Percentiles rank a stretch among this genome's conserved stretches.
Evolutionary conservation across 83 land plant genomes (phyloP).

Genomic region (Larix sibirica): DNA sequence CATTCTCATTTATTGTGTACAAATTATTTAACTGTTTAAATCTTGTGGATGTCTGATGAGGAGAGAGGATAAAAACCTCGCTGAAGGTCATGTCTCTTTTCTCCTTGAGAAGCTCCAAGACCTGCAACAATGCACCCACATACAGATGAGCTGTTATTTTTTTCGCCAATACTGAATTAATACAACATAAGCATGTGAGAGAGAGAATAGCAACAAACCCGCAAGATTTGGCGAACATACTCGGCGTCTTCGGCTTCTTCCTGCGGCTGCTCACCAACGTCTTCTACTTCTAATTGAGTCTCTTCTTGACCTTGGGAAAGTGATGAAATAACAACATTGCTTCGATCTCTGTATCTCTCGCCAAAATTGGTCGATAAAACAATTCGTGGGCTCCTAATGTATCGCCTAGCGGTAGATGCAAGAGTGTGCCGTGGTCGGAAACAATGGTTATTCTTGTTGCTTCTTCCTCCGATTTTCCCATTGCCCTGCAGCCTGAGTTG

Average conservation of each 20-base stretch:
- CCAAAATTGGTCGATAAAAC: too few species aligned
- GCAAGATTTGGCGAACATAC: slow-evolving; percentile 30
- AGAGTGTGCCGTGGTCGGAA: too few species aligned
- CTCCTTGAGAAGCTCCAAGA: slow-evolving; percentile 73
- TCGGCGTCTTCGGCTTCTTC: slow-evolving; percentile 30
- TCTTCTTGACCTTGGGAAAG: slow-evolving; percentile 11
- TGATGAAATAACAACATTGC: slow-evolving; percentile 1
- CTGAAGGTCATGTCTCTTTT: slow-evolving; percentile 86
- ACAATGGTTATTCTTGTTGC: too few species aligned
- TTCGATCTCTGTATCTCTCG: neutral
- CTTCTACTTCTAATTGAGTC: neutral
- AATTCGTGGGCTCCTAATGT: too few species aligned
- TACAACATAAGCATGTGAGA: neutral
- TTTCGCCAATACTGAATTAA: too few species aligned
- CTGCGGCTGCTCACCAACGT: neutral
- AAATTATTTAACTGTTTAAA: too few species aligned
- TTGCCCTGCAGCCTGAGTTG: too few species aligned
- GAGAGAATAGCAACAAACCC: slow-evolving; percentile 15
- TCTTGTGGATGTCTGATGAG: neutral
- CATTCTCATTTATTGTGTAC: too few species aligned
- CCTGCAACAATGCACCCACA: slow-evolving; percentile 33
- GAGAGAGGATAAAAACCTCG: slow-evolving; percentile 43
- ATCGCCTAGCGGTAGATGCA: too few species aligned
- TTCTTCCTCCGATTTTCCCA: too few species aligned
- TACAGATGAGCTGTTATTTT: neutral